These are phyloP conservation scores for Penicillium sp. DNA, from an alignment of 2,329 filamentous ascomycete genomes.

Conservation along the genomic window DNA sequence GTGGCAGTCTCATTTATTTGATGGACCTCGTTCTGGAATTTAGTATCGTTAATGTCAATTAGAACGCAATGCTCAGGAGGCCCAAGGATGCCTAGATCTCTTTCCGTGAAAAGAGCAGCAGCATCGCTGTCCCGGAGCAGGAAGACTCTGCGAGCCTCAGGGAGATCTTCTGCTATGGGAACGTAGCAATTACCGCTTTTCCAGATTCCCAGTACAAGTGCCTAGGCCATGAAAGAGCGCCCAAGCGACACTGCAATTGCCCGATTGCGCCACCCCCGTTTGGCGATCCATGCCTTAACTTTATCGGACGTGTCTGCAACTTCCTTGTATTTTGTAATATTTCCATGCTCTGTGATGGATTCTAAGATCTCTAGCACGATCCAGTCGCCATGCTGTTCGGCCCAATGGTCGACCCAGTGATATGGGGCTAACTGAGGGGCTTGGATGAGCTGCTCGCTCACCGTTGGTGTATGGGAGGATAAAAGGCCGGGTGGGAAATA, in stretches of 20 bases:
- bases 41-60: neutral
- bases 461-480: neutral
- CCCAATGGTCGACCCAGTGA: neutral
- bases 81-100: neutral
- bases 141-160: conserved; percentile 14
- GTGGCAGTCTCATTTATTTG: neutral
- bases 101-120: neutral
- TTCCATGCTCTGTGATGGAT: neutral
- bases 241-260: neutral
- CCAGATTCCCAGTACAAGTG: conserved; percentile 19
- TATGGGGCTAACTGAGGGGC: neutral
- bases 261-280: neutral
- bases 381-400: neutral
- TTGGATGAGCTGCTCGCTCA: neutral
- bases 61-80: neutral
- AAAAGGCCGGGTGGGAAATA: neutral
- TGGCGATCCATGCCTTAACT: neutral
- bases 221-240: conserved; percentile 15
- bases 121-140: neutral
- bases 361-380: neutral
- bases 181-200: conserved; percentile 22
- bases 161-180: conserved; percentile 21
- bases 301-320: neutral
- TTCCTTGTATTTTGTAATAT: neutral
- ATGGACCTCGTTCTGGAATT: neutral